Evolutionary conservation across 345 rosid genomes (phyloP), one percentile per base, ranked within the genome.

Genomic region (Jatropha curcas): DNA sequence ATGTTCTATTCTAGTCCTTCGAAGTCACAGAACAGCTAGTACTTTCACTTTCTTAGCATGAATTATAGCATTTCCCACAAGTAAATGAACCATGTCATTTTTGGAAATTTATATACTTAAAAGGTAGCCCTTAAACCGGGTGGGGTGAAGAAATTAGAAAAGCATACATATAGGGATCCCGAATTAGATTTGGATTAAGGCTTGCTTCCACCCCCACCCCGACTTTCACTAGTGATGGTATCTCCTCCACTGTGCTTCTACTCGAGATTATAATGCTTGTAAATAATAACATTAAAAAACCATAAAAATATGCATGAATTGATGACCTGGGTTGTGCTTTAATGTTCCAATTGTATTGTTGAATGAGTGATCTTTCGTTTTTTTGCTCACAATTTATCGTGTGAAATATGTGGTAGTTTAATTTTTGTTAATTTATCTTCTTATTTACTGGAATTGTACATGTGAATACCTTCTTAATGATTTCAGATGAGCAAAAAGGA

Each of bases 401-500:
- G 6, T 45, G 33, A 24, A 63, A 25, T 25, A 14, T 27, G n/a
- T 25, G 68, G 53, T 25, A 27, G 25, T 28, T 65, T 2, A 17
- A 60, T 20, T 17, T 31, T 60, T 20, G 25, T 3, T 20, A 34
- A 39, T 30, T 31, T 0, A 37, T n/a, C n/a, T n/a, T n/a, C n/a
- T n/a, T n/a, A n/a, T n/a, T n/a, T n/a, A n/a, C n/a, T n/a, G n/a
- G n/a, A n/a, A n/a, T n/a, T n/a, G n/a, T n/a, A n/a, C n/a, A n/a
- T n/a, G n/a, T n/a, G n/a, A n/a, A n/a, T n/a, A n/a, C n/a, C n/a
- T n/a, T n/a, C n/a, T n/a, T n/a, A n/a, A 24, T 80, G 74, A 27
- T 72, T 71, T 80, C 82, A 77, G 84, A 78, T 79, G 72, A 33
- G 45, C 75, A 33, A 39, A 69, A 74, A 25, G 76, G 60, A 65